phyloP scores from a whole-genome alignment of 2,329 filamentous ascomycete genomes.

The Uncinocarpus reesii region DNA sequence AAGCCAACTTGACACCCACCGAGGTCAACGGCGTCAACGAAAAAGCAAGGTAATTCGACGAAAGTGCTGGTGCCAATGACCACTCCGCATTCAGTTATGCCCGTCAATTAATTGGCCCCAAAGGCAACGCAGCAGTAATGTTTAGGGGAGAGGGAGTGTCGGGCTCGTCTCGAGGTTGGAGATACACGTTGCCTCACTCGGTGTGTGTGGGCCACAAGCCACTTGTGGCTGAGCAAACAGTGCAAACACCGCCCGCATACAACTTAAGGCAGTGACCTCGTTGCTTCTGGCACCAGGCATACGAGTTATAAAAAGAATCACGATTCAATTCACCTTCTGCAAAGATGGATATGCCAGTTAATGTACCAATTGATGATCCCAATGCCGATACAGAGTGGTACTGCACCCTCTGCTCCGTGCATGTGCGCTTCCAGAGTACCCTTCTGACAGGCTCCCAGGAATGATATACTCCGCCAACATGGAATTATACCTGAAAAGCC shows the following conservation, averaged over 20 bases:
- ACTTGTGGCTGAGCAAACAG: slow-evolving; percentile 20
- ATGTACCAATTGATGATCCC: slow-evolving; percentile 85
- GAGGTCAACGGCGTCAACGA: slow-evolving; percentile 8
- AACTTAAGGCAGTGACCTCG: not conserved
- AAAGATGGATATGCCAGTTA: slow-evolving; percentile 48
- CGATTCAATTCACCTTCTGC: not conserved
- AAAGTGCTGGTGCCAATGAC: slow-evolving; percentile 19
- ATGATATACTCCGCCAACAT: slow-evolving; percentile 95
- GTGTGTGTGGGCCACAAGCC: slow-evolving; percentile 16
- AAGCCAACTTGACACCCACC: slow-evolving; percentile 8
- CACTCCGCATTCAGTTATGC: slow-evolving; percentile 14
- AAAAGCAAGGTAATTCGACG: slow-evolving; percentile 4
- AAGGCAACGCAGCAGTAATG: not conserved
- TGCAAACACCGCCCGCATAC: slow-evolving; percentile 15
- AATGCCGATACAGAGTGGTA: slow-evolving; percentile 98
- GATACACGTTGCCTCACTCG: slow-evolving; percentile 18
- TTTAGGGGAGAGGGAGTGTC: not conserved
- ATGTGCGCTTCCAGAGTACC: too few species aligned
- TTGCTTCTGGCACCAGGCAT: not conserved
- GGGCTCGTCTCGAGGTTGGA: not conserved
- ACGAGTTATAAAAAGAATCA: not conserved
- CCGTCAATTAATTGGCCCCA: not conserved
- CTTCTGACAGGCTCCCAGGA: slow-evolving; percentile 50
- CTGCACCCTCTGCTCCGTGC: slow-evolving; percentile 11
- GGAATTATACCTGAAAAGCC: slow-evolving; percentile 96